phyloP scores from a whole-genome alignment of 805 yeast species.

The Candida nitratophila region DNA sequence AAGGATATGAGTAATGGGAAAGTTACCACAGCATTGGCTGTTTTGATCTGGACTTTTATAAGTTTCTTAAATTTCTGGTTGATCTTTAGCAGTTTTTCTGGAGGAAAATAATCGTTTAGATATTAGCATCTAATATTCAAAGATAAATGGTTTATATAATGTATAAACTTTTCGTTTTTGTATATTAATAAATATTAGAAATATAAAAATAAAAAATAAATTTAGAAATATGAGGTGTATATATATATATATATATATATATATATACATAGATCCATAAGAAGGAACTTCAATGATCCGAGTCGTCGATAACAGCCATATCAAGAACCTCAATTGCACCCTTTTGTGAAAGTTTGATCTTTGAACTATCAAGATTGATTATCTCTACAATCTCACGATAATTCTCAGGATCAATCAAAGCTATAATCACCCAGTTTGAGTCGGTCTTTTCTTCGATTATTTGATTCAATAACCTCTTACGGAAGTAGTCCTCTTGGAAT shows the following conservation, averaged over 20 bases:
- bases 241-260: too few relatives aligned
- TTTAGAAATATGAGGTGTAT: too few relatives aligned
- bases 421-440: slow-evolving; percentile 43
- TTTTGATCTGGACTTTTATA: slow-evolving; percentile 63
- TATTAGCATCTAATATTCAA: too few relatives aligned
- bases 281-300: too few relatives aligned
- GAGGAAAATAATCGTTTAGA: neutral
- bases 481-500: slow-evolving; percentile 11
- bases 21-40: slow-evolving; percentile 44
- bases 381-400: slow-evolving; percentile 65
- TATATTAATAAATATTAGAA: too few relatives aligned
- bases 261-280: too few relatives aligned
- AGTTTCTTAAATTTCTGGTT: slow-evolving; percentile 67
- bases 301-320: slow-evolving; percentile 77
- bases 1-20: slow-evolving; percentile 69
- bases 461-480: slow-evolving; percentile 7
- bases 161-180: too few relatives aligned
- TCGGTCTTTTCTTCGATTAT: slow-evolving; percentile 15
- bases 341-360: slow-evolving; percentile 28
- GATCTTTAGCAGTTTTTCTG: slow-evolving; percentile 28
- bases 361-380: slow-evolving; percentile 40
- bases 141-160: too few relatives aligned
- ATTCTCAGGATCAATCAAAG: slow-evolving; percentile 79
- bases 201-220: too few relatives aligned
- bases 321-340: slow-evolving; percentile 80